Base-by-base conservation (phyloP, 2,329 filamentous ascomycete species). In the Dichotomopilus funicola region DNA sequence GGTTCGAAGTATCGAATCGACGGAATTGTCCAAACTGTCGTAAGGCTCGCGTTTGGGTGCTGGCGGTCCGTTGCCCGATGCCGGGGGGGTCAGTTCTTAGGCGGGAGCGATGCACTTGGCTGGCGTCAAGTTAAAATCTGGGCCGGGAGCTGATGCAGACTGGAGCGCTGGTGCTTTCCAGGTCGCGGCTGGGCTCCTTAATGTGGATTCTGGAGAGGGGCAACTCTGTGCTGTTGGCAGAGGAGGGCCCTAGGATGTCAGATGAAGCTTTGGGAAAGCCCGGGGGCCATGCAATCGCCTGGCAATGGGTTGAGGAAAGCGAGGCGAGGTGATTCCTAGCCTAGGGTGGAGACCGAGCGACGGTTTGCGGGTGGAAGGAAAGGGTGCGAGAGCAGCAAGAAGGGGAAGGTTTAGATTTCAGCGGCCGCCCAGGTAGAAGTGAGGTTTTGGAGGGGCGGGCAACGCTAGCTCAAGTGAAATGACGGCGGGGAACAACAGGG, bases 401-500 rank as follows among this genome's bases (percentile, higher is more conserved):
- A 40, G 53, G 47, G 41, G 40, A 49, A 46, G 53, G 60, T 47
- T 11, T 56, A 59, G 61, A 58, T 53, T 58, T 62, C 59, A 59
- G 55, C 62, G 61, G 58, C 59, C 59, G 55, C 53, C 59, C 37
- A 46, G 59, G 57, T 49, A 57, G 55, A 53, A 57, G 47, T 60
- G 56, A 61, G 59, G 63, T 61, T 62, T 62, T 65, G 63, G 63
- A 65, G 63, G 62, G 63, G 63, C 59, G 63, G 59, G 61, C 58
- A 58, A 27, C 58, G 57, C 61, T 64, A 62, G 62, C 63, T 61
- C 56, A 60, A 27, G 59, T 63, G 62, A 63, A 63, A 64, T 62
- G 63, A 65, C 58, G 61, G 63, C 62, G 62, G 63, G 63, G 62
- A 63, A 63, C 51, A 56, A 60, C 61, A 65, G 63, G 62, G 63